phyloP scores from a whole-genome alignment of 2,329 filamentous ascomycete species.

The Alternaria ventricosa region DNA sequence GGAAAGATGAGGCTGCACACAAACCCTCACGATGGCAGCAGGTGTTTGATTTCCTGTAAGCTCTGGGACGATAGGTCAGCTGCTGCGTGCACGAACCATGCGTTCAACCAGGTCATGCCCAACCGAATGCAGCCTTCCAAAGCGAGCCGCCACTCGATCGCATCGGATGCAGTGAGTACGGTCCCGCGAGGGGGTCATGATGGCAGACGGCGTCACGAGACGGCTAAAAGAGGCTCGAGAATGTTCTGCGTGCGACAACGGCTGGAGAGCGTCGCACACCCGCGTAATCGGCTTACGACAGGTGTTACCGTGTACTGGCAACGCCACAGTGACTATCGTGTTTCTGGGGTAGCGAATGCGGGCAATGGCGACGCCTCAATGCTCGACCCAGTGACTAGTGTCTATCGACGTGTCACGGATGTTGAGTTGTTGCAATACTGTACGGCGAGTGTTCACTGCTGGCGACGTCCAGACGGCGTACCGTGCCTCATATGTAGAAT shows the following conservation, averaged over 20 bases:
- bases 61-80: background rate
- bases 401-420: background rate
- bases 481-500: background rate
- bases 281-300: slow-evolving; percentile 1
- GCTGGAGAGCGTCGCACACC: background rate
- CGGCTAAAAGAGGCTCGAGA: background rate
- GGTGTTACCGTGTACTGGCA: background rate
- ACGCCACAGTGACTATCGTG: slow-evolving; percentile 1
- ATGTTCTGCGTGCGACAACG: background rate
- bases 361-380: background rate
- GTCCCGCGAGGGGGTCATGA: no score
- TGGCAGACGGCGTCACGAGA: background rate
- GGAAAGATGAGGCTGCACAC: background rate
- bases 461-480: background rate
- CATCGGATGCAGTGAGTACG: background rate
- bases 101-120: slow-evolving; percentile 1
- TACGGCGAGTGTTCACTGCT: background rate
- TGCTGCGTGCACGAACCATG: slow-evolving; percentile 9
- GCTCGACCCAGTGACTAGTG: background rate
- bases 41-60: background rate
- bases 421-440: background rate
- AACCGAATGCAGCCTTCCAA: background rate
- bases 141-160: background rate
- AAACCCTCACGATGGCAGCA: background rate
- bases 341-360: slow-evolving; percentile 2